Conservation (phyloP, 345 rosid species). For the Acer campestre region DNA sequence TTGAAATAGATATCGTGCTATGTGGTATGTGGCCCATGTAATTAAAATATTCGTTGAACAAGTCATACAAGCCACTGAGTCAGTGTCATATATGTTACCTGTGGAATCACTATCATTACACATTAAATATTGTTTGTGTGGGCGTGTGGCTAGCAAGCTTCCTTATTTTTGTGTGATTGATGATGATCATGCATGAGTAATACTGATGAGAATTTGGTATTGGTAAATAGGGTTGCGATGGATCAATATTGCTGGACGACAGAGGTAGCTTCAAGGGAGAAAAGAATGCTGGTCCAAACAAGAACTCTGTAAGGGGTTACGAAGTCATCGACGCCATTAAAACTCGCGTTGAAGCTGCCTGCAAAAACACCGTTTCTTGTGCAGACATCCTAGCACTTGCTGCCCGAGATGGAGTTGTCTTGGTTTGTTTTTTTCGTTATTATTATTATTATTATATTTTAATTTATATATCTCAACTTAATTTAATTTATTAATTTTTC, state of each 20-base stretch:
- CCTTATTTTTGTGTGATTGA: no score
- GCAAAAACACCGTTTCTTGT: constrained; percentile 39
- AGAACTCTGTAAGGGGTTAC: constrained; percentile 36
- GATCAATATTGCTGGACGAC: constrained; percentile 40
- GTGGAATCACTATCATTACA: no score
- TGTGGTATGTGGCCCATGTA: no score
- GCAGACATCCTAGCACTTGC: constrained; percentile 44
- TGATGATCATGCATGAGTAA: no score
- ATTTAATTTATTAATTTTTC: no score
- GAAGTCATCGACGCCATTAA: constrained; percentile 41
- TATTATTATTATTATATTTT: no score
- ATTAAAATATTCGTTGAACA: no score
- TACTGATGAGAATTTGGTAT: background rate
- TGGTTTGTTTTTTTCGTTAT: background rate
- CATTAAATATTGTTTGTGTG: no score
- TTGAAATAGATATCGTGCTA: no score
- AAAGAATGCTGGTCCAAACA: constrained; percentile 39
- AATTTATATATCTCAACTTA: background rate
- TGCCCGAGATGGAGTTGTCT: constrained; percentile 32
- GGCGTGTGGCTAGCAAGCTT: no score
- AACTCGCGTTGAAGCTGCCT: constrained; percentile 36
- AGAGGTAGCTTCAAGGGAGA: constrained; percentile 39
- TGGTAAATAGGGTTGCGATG: constrained; percentile 39
- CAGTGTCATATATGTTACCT: no score
- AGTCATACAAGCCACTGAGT: no score